Evolutionary conservation across 495 filamentous ascomycete genomes (phyloP), one percentile per base, ranked within the genome.

Genomic region (Terfezia claveryi): DNA sequence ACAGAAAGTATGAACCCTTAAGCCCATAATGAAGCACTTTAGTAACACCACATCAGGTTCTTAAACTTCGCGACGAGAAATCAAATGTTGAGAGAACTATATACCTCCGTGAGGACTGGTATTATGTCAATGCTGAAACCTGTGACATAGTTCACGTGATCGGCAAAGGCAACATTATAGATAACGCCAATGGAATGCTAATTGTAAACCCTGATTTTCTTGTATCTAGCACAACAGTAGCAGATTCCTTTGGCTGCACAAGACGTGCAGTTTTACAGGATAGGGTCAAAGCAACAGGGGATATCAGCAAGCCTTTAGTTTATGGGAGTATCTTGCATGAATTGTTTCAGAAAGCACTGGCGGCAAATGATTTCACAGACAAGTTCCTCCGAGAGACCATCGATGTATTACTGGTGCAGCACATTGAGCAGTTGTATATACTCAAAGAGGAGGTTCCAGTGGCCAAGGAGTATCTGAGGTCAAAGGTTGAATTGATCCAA

Each of bases 151-250:
- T 96, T 54, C 85, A 94, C 68, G 68, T 94, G 54, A 81, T 94
- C 55, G 87, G 87, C n/a, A 69, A 76, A 17, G 92, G 94, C 61
- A 71, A 81, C 54, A 72, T 94, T 53, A 68, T 80, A 55, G 81
- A 87, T 66, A 85, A 94, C 64, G 67, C 71, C 23, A 71, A 81
- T 54, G 84, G 93, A 61, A 82, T 94, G 71, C 69, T 98, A 38
- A 89, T 98, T 59, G 72, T 98, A 11, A 87, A 98, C 65, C 91
- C 91, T 2, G 91, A 98, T 67, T 88, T 94, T 69, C 76, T 98
- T 23, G 81, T 98, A 53, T 95, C 91, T 10, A 81, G 89, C 2
- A 94, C 88, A 8, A 83, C 89, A 9, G 82, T 98, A 37, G 91
- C 83, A 38, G 91, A 98, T 64, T 92, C 91, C 0, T 88, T 94